These are phyloP conservation scores for Ogataea wickerhamii DNA, from an alignment of 805 yeast genomes.

Conservation along the genomic window DNA sequence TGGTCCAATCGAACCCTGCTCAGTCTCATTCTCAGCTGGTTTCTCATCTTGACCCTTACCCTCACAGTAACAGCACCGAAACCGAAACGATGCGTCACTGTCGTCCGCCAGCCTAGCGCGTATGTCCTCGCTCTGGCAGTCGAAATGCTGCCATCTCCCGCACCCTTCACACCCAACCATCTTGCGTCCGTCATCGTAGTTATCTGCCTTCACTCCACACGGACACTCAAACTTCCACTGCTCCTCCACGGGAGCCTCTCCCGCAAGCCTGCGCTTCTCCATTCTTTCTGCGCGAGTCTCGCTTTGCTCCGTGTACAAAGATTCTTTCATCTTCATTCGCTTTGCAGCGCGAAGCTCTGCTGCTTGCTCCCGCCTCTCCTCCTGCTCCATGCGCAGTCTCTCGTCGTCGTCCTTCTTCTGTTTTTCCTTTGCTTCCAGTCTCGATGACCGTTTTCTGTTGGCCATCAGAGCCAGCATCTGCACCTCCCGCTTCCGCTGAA, in stretches of 20 bases:
- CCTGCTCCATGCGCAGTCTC: conserved; percentile 42
- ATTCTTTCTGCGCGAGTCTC: conserved; percentile 34
- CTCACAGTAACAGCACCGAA: conserved; percentile 17
- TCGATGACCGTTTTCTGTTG: conserved; percentile 69
- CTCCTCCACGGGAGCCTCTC: conserved; percentile 5
- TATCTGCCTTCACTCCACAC: conserved; percentile 36
- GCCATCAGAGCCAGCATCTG: conserved; percentile 61
- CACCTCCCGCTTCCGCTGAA: conserved; percentile 57
- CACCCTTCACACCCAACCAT: conserved; percentile 36
- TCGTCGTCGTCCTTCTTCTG: conserved; percentile 52
- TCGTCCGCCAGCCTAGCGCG: conserved; percentile 25
- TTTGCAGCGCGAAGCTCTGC: conserved; percentile 42
- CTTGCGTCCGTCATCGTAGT: conserved; percentile 37
- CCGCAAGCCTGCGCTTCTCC: conserved; percentile 13
- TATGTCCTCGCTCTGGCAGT: conserved; percentile 30
- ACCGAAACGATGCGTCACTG: conserved; percentile 24
- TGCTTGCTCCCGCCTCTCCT: conserved; percentile 42
- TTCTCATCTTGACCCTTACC: no score
- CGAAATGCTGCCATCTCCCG: conserved; percentile 38
- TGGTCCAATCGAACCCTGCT: no score
- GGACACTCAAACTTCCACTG: conserved; percentile 38
- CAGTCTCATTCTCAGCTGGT: no score
- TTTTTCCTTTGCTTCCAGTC: conserved; percentile 62
- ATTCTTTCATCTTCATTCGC: conserved; percentile 36
- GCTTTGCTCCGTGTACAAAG: conserved; percentile 29